These are phyloP conservation scores for Syzygium malaccense DNA, from an alignment of 441 rosid species.

Conservation along the genomic window DNA sequence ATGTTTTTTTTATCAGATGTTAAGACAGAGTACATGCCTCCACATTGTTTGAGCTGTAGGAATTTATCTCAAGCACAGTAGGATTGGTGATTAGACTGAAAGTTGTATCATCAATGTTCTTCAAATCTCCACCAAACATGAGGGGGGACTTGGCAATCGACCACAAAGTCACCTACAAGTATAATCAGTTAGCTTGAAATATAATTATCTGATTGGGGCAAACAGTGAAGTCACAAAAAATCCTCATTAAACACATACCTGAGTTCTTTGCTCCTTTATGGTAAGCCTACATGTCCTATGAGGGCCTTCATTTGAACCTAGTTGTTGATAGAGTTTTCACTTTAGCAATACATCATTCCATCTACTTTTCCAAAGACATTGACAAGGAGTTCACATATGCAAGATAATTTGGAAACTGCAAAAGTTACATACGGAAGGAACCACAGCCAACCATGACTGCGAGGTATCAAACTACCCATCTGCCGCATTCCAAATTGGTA, in stretches of 20 bases:
- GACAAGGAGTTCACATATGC: background rate
- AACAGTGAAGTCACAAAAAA: background rate
- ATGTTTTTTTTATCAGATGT: background rate
- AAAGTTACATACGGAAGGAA: background rate
- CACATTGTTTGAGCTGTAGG: conserved; percentile 59
- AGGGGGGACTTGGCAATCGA: conserved; percentile 89
- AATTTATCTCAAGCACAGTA: conserved; percentile 58
- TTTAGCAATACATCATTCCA: background rate
- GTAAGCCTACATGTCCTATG: conserved; percentile 62
- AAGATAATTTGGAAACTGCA: conserved; percentile 5
- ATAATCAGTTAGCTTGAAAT: background rate
- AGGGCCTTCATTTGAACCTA: conserved; percentile 77
- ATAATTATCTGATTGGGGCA: background rate
- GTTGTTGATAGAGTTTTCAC: background rate
- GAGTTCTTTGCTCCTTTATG: conserved; percentile 67
- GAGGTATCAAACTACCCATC: background rate
- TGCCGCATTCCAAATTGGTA: background rate
- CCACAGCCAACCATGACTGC: background rate
- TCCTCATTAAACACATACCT: conserved; percentile 28
- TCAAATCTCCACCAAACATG: conserved; percentile 92
- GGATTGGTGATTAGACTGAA: conserved; percentile 71
- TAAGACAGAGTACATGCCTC: conserved; percentile 42
- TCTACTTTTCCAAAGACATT: background rate
- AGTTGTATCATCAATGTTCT: conserved; percentile 56
- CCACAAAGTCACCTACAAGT: conserved; percentile 86